phyloP scores from a whole-genome alignment of 176 grass and related monocot genomes.

The Rhipidocladum racemiflorum region DNA sequence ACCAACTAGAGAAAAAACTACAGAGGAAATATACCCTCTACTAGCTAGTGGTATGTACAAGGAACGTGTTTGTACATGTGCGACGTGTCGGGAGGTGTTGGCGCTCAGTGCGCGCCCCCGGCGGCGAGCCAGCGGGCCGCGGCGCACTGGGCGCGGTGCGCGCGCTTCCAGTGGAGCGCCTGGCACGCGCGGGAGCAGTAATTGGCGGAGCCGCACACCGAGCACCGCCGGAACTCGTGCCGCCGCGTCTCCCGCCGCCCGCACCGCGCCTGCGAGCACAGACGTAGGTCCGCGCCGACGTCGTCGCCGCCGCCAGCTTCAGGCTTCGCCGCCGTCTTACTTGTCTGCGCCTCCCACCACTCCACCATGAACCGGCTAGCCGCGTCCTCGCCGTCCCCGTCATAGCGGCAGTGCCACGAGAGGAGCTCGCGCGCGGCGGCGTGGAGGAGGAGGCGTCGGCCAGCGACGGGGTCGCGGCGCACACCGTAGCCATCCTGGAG shows the following conservation, averaged over 20 bases:
- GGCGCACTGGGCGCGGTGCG: conserved; percentile 43
- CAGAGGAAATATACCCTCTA: not conserved
- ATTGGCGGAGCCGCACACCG: conserved; percentile 46
- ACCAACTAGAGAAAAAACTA: not conserved
- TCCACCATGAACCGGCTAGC: conserved; percentile 65
- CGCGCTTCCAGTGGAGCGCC: conserved; percentile 70
- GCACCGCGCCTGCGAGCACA: conserved; percentile 59
- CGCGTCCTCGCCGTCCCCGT: conserved; percentile 1
- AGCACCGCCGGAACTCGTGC: conserved; percentile 72
- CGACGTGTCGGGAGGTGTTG: not conserved
- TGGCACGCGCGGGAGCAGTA: conserved; percentile 82
- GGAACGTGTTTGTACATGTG: not conserved
- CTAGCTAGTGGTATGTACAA: not conserved
- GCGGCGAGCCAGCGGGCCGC: not conserved
- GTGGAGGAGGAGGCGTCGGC: conserved; percentile 55
- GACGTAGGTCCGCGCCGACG: not conserved
- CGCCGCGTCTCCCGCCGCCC: conserved; percentile 56
- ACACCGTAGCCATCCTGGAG: conserved; percentile 71
- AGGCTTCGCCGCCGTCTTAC: no score
- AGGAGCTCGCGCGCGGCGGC: conserved; percentile 46
- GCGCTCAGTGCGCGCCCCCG: not conserved
- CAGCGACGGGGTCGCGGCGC: conserved; percentile 44
- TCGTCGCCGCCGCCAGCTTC: not conserved
- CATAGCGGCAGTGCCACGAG: not conserved
- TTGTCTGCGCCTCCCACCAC: conserved; percentile 41